These are phyloP conservation scores for Melaleuca quinquenervia DNA, from an alignment of 345 rosid genomes.

Conservation along the genomic window DNA sequence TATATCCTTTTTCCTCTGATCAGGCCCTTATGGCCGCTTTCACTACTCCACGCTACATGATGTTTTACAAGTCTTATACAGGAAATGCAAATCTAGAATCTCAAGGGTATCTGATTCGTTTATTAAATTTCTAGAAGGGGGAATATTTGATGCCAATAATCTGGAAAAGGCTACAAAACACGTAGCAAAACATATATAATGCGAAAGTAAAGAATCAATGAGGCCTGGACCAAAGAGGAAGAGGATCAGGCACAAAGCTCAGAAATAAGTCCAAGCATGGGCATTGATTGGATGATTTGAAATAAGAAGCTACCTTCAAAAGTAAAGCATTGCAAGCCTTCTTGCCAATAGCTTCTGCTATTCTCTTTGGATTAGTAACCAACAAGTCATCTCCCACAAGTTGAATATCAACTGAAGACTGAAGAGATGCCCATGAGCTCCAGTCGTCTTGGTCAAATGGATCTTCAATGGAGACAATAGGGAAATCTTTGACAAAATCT, in stretches of 20 bases:
- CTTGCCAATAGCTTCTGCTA: conserved; percentile 85
- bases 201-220: not conserved
- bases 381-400: conserved; percentile 91
- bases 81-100: not conserved
- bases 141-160: not conserved
- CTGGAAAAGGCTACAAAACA: not conserved
- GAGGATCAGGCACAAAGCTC: not conserved
- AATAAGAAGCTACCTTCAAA: conserved; percentile 47
- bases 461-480: conserved; percentile 89
- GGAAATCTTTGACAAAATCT: conserved; percentile 83
- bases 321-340: conserved; percentile 88
- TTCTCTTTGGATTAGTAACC: conserved; percentile 94
- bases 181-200: not conserved
- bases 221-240: not conserved
- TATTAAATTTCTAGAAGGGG: not conserved
- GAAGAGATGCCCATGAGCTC: conserved; percentile 87
- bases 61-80: not conserved
- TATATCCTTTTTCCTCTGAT: not conserved
- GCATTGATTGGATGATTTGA: not conserved
- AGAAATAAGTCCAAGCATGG: not conserved
- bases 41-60: not conserved
- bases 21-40: not conserved
- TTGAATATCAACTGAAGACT: conserved; percentile 83
- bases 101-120: not conserved
- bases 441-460: conserved; percentile 99